A percentile compares a stretch with the other conserved stretches of the same genome.
phyloP scores from a whole-genome alignment of 768 basidiomycete species.

The Suillus paluster region DNA sequence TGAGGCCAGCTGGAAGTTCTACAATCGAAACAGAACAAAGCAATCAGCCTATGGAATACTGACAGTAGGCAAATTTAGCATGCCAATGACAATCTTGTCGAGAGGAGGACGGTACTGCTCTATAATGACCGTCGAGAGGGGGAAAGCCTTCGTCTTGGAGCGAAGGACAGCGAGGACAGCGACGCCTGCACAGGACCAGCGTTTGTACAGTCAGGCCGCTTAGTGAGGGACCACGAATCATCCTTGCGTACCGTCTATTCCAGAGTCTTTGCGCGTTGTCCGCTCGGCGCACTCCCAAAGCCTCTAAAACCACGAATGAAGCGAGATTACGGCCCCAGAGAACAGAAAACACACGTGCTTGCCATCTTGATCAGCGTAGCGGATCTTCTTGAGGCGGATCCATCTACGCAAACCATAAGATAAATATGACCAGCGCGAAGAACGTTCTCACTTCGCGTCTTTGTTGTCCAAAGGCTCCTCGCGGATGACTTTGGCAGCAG shows the following conservation, averaged over 20 bases:
- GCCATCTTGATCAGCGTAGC: constrained; percentile 79
- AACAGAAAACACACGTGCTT: constrained; percentile 53
- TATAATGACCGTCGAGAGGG: constrained; percentile 79
- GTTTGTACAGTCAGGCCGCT: constrained; percentile 1
- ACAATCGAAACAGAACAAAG: not conserved
- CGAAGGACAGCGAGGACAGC: constrained; percentile 81
- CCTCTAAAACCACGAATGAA: constrained; percentile 49
- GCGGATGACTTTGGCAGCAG: constrained; percentile 56
- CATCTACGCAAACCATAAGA: constrained; percentile 54
- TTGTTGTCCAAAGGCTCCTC: constrained; percentile 52
- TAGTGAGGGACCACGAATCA: not conserved
- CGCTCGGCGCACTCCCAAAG: constrained; percentile 92
- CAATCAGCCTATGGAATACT: not conserved
- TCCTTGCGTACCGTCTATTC: constrained; percentile 70
- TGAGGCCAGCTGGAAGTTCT: constrained; percentile 73
- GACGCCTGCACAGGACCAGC: constrained; percentile 58
- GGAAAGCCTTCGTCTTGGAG: constrained; percentile 74
- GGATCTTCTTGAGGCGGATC: constrained; percentile 82
- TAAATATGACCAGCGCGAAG: not conserved
- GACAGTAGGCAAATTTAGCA: constrained; percentile 8
- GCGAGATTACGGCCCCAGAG: not conserved
- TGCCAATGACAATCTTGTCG: constrained; percentile 76
- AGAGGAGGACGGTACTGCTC: constrained; percentile 94
- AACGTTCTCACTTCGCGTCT: constrained; percentile 59
- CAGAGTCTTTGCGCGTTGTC: constrained; percentile 74